These are phyloP conservation scores for Fusarium sp. DNA, from an alignment of 2,329 filamentous ascomycete species.

Conservation along the genomic window DNA sequence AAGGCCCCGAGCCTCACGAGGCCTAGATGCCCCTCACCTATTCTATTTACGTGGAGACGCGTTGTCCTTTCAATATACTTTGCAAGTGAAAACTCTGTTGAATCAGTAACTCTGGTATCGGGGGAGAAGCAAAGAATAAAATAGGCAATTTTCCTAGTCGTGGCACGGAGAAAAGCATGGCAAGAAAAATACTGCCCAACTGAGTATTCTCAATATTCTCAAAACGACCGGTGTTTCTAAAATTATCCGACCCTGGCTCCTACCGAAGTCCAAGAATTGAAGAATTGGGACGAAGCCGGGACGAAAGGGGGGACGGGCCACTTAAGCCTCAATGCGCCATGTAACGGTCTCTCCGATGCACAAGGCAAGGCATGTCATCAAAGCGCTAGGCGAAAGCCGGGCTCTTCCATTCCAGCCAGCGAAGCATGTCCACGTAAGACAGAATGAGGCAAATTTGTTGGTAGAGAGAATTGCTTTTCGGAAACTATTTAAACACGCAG, in stretches of 20 bases:
- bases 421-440: not conserved
- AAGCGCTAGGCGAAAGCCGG: conserved; percentile 20
- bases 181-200: not conserved
- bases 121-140: not conserved
- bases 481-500: not conserved
- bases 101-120: not conserved
- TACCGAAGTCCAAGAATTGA: conserved; percentile 6
- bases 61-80: conserved; percentile 8
- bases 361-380: conserved; percentile 6
- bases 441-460: not conserved
- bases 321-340: conserved; percentile 21
- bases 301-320: conserved; percentile 5
- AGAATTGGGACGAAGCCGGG: conserved; percentile 13
- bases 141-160: not conserved
- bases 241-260: conserved; percentile 1
- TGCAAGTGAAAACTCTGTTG: not conserved
- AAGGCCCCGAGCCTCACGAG: no score
- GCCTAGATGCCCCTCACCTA: not conserved
- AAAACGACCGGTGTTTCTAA: not conserved
- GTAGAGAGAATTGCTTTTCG: not conserved
- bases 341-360: conserved; percentile 24
- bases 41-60: not conserved
- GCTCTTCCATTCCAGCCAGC: not conserved
- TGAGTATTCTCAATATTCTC: not conserved
- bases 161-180: not conserved